Base-by-base conservation (phyloP, 192 early-diverging fungal species). In the Backusella mclennaniae region DNA sequence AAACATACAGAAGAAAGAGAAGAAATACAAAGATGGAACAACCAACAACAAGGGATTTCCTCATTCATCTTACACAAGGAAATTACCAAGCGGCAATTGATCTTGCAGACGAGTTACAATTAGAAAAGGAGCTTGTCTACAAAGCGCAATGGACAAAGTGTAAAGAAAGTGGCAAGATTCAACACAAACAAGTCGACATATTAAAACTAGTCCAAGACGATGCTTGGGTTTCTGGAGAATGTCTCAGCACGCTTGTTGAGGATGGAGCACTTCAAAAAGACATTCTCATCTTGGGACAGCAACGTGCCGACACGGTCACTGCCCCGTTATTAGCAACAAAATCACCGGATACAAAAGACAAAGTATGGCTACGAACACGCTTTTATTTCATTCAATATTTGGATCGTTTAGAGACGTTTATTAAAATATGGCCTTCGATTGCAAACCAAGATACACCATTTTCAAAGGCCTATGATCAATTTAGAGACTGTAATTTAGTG, bases 401-500 rank as follows among this genome's bases (percentile, higher is more conserved):
- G 2, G 90, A 92, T 74, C 81, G 91, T 26, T 73, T 95, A 44
- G 84, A 83, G 5, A 92, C 92, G 0, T 89, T 87, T 81, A 80
- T 84, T 5, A 89, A 87, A 35, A 87, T 94, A 14, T 77, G 76
- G 82, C 21, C 68, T 3, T 63, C 26, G n/a, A 38, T 74, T 1
- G 35, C 68, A 17, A 21, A n/a, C 46, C 68, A 39, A 11, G 38
- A 35, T 5, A 38, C 21, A 9, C 44, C 66, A 1, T 90, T 92
- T 52, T 77, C 79, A 29, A 82, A 82, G 6, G 78, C 83, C 7
- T 93, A 88, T 71, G 77, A 69, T 4, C 71, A 76, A 21, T 95
- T 93, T 78, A 83, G 90, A 11, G 89, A 93, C 53, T 69, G 80
- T n/a, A 83, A 92, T 83, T 85, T 95, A 14, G 84, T 88, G 1